These are phyloP conservation scores for Venturia nashicola DNA, from an alignment of 2,329 filamentous ascomycete species.

Conservation along the genomic window DNA sequence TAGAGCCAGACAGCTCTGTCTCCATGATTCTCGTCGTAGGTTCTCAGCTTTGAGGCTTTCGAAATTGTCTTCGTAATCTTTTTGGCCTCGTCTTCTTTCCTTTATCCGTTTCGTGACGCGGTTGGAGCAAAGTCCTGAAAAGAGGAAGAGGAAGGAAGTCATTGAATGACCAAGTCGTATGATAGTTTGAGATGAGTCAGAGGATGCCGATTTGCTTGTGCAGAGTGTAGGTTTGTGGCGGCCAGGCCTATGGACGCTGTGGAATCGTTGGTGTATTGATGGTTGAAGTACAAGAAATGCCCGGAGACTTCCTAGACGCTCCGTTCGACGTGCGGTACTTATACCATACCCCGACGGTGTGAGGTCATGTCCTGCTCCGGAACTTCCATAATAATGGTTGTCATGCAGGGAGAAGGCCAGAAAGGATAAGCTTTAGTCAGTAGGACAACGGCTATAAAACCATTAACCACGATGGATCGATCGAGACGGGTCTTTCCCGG, in stretches of 20 bases:
- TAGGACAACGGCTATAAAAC: not conserved
- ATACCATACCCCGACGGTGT: not conserved
- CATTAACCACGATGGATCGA: not conserved
- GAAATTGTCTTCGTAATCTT: constrained; percentile 12
- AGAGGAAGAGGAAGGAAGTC: constrained; percentile 12
- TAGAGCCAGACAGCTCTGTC: constrained; percentile 1
- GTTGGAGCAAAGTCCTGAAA: constrained; percentile 8
- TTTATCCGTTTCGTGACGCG: constrained; percentile 9
- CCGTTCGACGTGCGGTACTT: not conserved
- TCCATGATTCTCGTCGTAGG: constrained; percentile 8
- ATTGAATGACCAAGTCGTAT: constrained; percentile 3
- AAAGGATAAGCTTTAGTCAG: not conserved
- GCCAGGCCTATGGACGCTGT: not conserved
- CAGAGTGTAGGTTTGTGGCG: not conserved
- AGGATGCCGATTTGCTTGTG: not conserved
- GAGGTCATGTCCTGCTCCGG: not conserved
- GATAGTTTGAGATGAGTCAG: not conserved
- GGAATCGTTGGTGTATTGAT: not conserved
- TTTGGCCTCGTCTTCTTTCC: constrained; percentile 8
- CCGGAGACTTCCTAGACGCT: not conserved
- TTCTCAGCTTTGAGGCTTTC: constrained; percentile 12
- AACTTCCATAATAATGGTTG: not conserved
- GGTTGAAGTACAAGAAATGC: not conserved
- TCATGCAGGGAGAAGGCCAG: not conserved
- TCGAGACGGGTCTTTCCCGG: not conserved